Evolutionary conservation across 192 early-diverging fungal genomes (phyloP).

Genomic region (Podila epigama): DNA sequence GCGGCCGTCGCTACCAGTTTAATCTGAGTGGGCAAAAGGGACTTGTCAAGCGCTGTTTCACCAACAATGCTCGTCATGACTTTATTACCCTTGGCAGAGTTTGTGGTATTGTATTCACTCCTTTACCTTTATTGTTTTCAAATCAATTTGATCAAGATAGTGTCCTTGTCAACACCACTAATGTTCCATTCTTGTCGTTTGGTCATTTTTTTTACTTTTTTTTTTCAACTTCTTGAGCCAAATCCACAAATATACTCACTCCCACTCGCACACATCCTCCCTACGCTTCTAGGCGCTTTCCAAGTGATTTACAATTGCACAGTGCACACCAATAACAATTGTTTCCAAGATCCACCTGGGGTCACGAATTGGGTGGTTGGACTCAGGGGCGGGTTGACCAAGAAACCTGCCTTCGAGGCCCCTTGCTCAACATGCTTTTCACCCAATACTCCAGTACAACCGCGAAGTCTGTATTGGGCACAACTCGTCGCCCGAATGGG

Average conservation of each 20-base stretch:
- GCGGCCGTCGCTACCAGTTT: slow-evolving; percentile 46
- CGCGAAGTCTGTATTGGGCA: slow-evolving; percentile 41
- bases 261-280: not conserved
- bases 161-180: slow-evolving; percentile 40
- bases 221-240: not conserved
- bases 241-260: not conserved
- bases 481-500: slow-evolving; percentile 28
- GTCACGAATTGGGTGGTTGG: slow-evolving; percentile 32
- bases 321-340: slow-evolving; percentile 11
- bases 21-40: slow-evolving; percentile 46
- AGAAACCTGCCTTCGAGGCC: slow-evolving; percentile 14
- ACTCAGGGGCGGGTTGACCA: slow-evolving; percentile 10
- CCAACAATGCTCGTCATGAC: slow-evolving; percentile 38
- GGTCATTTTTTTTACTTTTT: not conserved
- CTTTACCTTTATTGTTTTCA: not conserved
- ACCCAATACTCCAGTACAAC: not conserved
- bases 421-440: not conserved
- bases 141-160: slow-evolving; percentile 20
- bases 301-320: slow-evolving; percentile 44
- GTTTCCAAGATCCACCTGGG: slow-evolving; percentile 39
- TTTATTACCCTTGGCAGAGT: slow-evolving; percentile 36
- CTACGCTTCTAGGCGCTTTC: slow-evolving; percentile 16
- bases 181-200: not conserved
- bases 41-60: slow-evolving; percentile 44
- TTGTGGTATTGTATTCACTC: slow-evolving; percentile 17